phyloP scores from a whole-genome alignment of 805 yeast species.

The Hanseniaspora clermontiae region DNA sequence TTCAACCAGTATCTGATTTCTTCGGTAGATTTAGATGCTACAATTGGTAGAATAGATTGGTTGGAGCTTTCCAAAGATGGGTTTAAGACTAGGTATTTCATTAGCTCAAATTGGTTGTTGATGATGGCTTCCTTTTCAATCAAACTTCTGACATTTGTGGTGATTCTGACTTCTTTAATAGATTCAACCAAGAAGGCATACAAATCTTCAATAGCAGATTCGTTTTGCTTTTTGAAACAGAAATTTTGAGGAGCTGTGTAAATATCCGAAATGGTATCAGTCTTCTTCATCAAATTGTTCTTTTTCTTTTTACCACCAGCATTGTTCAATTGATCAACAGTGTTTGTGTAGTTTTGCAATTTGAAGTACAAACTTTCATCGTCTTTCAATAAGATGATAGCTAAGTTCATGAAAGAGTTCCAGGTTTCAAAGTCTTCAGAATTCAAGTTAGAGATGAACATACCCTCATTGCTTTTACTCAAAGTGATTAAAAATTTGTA shows the following conservation, averaged over 20 bases:
- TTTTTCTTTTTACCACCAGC: slow-evolving; percentile 6
- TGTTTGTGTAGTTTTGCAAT: slow-evolving; percentile 15
- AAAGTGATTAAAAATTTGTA: slow-evolving; percentile 12
- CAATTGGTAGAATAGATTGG: slow-evolving; percentile 56
- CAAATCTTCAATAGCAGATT: background rate
- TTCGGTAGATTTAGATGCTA: slow-evolving; percentile 31
- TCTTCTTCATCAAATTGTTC: slow-evolving; percentile 6
- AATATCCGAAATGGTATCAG: slow-evolving; percentile 12
- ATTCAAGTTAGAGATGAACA: slow-evolving; percentile 2
- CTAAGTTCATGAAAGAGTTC: slow-evolving; percentile 45
- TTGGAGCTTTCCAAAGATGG: slow-evolving; percentile 46
- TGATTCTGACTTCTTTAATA: slow-evolving; percentile 3
- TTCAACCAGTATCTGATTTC: slow-evolving; percentile 10
- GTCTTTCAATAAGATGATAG: slow-evolving; percentile 33
- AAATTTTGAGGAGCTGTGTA: slow-evolving; percentile 10
- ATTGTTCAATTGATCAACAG: slow-evolving; percentile 5
- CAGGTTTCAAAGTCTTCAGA: slow-evolving; percentile 40
- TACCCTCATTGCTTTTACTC: slow-evolving; percentile 15
- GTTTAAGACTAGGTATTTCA: slow-evolving; percentile 33
- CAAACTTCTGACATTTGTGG: slow-evolving; percentile 11
- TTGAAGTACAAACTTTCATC: slow-evolving; percentile 25
- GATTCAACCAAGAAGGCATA: slow-evolving; percentile 6
- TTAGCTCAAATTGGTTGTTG: background rate
- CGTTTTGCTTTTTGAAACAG: background rate
- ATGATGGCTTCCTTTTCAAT: slow-evolving; percentile 11